Percentiles rank a stretch among this genome's conserved stretches.
These are phyloP conservation scores for Salicornia ramosissima DNA, from an alignment of 148 eudicot genomes.

Conservation along the genomic window DNA sequence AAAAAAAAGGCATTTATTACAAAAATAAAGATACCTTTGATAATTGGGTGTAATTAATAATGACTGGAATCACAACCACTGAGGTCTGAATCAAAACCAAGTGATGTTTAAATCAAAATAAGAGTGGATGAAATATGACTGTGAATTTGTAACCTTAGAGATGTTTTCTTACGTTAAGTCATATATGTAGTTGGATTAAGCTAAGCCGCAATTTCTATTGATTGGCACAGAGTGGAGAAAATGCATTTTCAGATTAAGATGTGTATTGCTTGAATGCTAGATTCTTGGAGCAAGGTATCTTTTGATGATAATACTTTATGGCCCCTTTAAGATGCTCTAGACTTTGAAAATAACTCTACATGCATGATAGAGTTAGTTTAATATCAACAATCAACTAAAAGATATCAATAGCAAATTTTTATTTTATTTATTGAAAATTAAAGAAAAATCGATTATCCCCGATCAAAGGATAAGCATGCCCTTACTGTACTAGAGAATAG, in stretches of 20 bases:
- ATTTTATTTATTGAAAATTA: too few relatives aligned
- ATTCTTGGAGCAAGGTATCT: background rate
- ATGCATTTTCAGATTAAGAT: background rate
- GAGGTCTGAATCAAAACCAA: background rate
- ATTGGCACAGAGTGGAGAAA: background rate
- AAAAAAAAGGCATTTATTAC: too few relatives aligned
- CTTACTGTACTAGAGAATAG: too few relatives aligned
- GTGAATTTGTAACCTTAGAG: background rate
- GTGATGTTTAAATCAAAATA: background rate
- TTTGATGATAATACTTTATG: conserved; percentile 4
- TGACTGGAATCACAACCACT: background rate
- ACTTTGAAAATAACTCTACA: too few relatives aligned
- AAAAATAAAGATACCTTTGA: background rate
- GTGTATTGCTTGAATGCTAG: background rate
- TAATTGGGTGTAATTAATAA: background rate
- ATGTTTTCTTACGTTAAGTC: conserved; percentile 19
- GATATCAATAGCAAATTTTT: too few relatives aligned
- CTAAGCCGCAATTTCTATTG: background rate
- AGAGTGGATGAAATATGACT: background rate
- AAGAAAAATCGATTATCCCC: too few relatives aligned
- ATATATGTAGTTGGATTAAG: background rate
- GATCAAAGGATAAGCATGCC: too few relatives aligned
- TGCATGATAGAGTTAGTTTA: too few relatives aligned
- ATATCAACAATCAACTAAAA: too few relatives aligned
- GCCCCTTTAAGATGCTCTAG: too few relatives aligned